Percentiles rank a stretch among this genome's conserved stretches.
phyloP scores from a whole-genome alignment of 306 rosid species.

The Malus sieversii region DNA sequence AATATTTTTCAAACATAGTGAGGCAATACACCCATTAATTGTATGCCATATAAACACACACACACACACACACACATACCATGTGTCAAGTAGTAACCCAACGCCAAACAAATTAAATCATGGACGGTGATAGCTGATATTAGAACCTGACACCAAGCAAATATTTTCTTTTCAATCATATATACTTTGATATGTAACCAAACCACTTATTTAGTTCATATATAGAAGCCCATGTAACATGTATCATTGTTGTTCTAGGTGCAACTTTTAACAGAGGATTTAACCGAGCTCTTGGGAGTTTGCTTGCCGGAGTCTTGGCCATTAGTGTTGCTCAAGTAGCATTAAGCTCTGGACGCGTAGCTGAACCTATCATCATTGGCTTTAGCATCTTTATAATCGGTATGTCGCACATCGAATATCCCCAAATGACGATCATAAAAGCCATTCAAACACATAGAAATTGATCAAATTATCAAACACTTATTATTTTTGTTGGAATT shows the following conservation, averaged over 20 bases:
- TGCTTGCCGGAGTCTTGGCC: conserved; percentile 62
- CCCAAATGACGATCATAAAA: background rate
- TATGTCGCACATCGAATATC: background rate
- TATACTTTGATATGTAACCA: background rate
- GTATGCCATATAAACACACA: background rate
- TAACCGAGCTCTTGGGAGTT: conserved; percentile 61
- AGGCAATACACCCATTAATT: too few species aligned
- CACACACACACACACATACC: background rate
- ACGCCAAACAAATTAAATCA: too few species aligned
- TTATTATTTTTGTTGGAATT: background rate
- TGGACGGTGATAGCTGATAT: background rate
- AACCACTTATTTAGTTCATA: background rate
- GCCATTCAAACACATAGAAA: too few species aligned
- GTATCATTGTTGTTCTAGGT: conserved; percentile 26
- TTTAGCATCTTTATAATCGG: conserved; percentile 57
- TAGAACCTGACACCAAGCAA: background rate
- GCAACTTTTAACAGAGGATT: conserved; percentile 68
- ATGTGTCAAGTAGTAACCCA: background rate
- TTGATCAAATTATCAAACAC: background rate
- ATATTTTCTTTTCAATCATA: background rate
- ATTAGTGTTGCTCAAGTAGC: conserved; percentile 49
- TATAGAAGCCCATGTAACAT: background rate
- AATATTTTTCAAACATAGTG: too few species aligned
- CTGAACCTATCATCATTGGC: conserved; percentile 58
- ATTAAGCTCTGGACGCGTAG: conserved; percentile 28